phyloP scores from a whole-genome alignment of 2,329 filamentous ascomycete genomes.

The Mariannaea elegans region DNA sequence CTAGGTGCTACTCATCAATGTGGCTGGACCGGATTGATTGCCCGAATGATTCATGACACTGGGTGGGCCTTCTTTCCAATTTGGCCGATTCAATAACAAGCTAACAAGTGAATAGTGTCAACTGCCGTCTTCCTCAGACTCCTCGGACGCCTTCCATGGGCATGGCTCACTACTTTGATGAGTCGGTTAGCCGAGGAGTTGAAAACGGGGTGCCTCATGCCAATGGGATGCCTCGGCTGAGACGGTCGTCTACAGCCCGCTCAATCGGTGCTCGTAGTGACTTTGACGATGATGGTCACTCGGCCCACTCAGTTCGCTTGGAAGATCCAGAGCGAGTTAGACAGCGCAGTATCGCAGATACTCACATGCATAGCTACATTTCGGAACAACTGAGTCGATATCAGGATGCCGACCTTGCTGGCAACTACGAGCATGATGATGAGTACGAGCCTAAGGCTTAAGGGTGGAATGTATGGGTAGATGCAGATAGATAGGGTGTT shows the following conservation, averaged over 20 bases:
- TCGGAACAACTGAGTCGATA: constrained; percentile 81
- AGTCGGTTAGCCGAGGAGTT: constrained; percentile 70
- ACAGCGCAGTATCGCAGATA: constrained; percentile 65
- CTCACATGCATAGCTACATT: constrained; percentile 83
- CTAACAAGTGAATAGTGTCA: constrained; percentile 70
- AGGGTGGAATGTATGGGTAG: constrained; percentile 9
- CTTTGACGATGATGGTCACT: constrained; percentile 61
- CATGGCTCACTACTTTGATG: constrained; percentile 95
- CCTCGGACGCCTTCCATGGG: constrained; percentile 85
- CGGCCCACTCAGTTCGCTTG: constrained; percentile 44
- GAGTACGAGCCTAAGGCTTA: constrained; percentile 57
- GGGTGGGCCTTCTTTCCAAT: constrained; percentile 68
- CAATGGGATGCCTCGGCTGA: constrained; percentile 62
- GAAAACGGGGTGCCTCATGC: constrained; percentile 49
- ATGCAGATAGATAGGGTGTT: constrained; percentile 4
- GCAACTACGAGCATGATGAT: constrained; percentile 48
- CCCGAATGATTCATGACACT: constrained; percentile 97
- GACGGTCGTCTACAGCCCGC: constrained; percentile 82
- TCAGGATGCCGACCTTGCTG: constrained; percentile 46
- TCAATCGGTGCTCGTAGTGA: constrained; percentile 88
- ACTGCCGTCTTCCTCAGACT: constrained; percentile 90
- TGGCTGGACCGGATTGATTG: constrained; percentile 95
- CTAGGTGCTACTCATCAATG: constrained; percentile 94
- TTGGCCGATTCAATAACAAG: constrained; percentile 7
- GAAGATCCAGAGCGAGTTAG: constrained; percentile 55